Percentiles rank a stretch among this genome's conserved stretches.
phyloP scores from a whole-genome alignment of 495 filamentous ascomycete genomes.

The Lophiostoma macrostomum region DNA sequence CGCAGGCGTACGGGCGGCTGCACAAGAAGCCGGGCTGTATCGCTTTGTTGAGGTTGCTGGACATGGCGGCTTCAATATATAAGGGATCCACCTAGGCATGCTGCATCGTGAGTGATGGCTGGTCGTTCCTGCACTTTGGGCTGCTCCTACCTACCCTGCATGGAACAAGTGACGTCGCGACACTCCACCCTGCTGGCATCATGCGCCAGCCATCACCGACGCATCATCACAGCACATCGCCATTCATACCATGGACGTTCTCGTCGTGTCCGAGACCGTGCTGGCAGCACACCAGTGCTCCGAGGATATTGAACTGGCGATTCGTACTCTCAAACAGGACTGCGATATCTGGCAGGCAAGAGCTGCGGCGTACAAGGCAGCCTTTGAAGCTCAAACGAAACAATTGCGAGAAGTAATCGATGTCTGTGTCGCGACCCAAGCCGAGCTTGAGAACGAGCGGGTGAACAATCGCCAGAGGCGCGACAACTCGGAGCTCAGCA shows the following conservation, averaged over 20 bases:
- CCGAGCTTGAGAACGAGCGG: conserved; percentile 23
- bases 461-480: background rate
- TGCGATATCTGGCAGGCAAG: conserved; percentile 4
- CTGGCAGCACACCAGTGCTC: background rate
- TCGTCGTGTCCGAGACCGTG: background rate
- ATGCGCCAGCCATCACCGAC: background rate
- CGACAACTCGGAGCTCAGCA: too few species aligned
- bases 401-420: conserved; percentile 10
- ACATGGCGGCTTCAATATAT: conserved; percentile 69
- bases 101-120: too few species aligned
- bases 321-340: conserved; percentile 12
- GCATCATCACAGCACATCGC: background rate
- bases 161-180: background rate
- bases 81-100: conserved; percentile 32
- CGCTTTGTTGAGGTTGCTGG: conserved; percentile 67
- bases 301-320: background rate
- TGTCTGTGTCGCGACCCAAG: conserved; percentile 18
- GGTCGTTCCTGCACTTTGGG: too few species aligned
- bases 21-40: conserved; percentile 68
- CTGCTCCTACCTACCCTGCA: too few species aligned
- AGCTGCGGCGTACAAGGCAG: conserved; percentile 8
- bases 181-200: background rate
- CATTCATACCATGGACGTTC: conserved; percentile 9
- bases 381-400: conserved; percentile 3
- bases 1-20: conserved; percentile 57